Evolutionary conservation across 768 basidiomycete genomes (phyloP).

Genomic region (Hydnum rufescens): DNA sequence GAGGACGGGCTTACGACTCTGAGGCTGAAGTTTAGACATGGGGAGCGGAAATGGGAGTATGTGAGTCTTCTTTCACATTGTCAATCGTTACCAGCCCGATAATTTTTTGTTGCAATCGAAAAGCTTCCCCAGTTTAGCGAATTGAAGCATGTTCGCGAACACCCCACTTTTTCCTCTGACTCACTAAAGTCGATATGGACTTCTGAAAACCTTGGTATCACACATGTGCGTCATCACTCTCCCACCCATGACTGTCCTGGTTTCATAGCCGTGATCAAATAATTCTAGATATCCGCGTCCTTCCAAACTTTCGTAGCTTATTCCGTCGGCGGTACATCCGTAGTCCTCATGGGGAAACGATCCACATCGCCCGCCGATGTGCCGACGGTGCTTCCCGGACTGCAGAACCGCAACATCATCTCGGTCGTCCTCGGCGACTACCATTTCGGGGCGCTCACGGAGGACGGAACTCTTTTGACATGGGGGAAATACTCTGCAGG

Average conservation of each 20-base stretch:
- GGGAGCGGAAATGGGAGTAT: constrained; percentile 36
- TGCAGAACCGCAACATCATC: constrained; percentile 65
- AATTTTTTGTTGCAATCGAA: constrained; percentile 2
- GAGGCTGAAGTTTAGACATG: neutral
- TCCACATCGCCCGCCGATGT: constrained; percentile 23
- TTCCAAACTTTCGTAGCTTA: constrained; percentile 68
- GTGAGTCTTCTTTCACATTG: constrained; percentile 24
- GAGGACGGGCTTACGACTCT: too few species aligned
- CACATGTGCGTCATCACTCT: neutral
- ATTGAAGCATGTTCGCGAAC: constrained; percentile 25
- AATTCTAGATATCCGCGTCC: constrained; percentile 59
- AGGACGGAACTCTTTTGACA: constrained; percentile 52
- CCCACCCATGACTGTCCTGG: neutral
- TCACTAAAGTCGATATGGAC: constrained; percentile 35
- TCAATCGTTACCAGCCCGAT: neutral
- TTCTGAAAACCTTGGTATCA: constrained; percentile 7
- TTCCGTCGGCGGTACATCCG: constrained; percentile 46
- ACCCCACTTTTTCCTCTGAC: constrained; percentile 42
- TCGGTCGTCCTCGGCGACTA: constrained; percentile 85
- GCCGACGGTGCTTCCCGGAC: constrained; percentile 46
- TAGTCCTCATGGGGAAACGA: constrained; percentile 46
- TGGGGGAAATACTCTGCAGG: constrained; percentile 66
- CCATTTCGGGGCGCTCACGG: constrained; percentile 72
- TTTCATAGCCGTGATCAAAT: constrained; percentile 12
- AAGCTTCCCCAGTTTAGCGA: constrained; percentile 69